Conservation (phyloP, 2,329 filamentous ascomycete genomes). For the Monilinia fructigena region DNA sequence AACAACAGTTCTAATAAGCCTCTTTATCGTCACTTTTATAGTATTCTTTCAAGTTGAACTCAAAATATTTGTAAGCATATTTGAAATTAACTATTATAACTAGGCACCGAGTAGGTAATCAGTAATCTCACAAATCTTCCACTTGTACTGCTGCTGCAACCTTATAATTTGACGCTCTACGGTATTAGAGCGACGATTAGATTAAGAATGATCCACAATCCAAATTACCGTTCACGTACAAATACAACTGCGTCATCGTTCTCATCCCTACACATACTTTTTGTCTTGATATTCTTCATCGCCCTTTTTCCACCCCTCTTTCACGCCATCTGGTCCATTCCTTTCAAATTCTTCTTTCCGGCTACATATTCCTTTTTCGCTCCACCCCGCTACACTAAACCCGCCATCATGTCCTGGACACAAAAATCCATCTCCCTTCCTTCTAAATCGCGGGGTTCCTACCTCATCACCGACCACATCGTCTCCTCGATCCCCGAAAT, state of each 20-base stretch:
- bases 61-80: no score
- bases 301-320: conserved; percentile 54
- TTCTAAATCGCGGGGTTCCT: conserved; percentile 73
- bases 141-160: no score
- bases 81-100: no score
- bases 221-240: no score
- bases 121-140: no score
- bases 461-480: conserved; percentile 82
- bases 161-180: no score
- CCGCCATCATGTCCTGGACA: conserved; percentile 63
- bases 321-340: conserved; percentile 52
- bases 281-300: conserved; percentile 51
- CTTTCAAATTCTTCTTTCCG: conserved; percentile 44
- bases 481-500: conserved; percentile 74
- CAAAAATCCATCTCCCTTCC: conserved; percentile 85
- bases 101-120: no score
- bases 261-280: conserved; percentile 42
- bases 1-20: no score
- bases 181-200: no score
- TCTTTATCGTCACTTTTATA: no score
- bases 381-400: conserved; percentile 25
- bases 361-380: conserved; percentile 46
- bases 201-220: no score
- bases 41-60: no score
- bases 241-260: conserved; percentile 27